Evolutionary conservation across 2,329 filamentous ascomycete genomes (phyloP), one percentile per base, ranked within the genome.

Genomic region (Dichotomopilus funicola): DNA sequence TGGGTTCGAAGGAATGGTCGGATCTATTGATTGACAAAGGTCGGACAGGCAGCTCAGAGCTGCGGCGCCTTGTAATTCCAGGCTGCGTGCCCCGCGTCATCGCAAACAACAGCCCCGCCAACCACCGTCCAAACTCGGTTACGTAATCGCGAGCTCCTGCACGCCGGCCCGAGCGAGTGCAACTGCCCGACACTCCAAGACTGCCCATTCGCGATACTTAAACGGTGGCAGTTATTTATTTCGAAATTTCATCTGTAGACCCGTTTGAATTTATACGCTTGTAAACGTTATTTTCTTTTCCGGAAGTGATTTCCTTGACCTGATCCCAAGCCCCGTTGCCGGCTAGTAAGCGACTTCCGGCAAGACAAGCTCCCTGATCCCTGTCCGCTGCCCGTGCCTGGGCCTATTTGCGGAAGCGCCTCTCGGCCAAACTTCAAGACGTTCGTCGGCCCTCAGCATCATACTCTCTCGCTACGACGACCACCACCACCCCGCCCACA

Each of bases 81-180:
- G 34, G 13, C 19, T 27, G 40, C 4, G 4, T 56, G 54, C 50
- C 49, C 49, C 54, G 54, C 54, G 49, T 53, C 46, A 42, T 49
- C 27, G 44, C 52, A 33, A 33, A 31, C 27, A 6, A 19, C 12
- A 37, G 54, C 54, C 50, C 49, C 49, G 50, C 54, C 54, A 53
- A 49, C 38, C 8, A 11, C 34, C 46, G 40, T 13, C 6, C 5
- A 12, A 48, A 43, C 27, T 41, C 34, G 11, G n/a, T 51, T 49
- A 51, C 12, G 36, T 52, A 45, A 51, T 55, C 35, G 19, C 40
- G 13, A 12, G 6, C 6, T 5, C 40, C 10, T 7, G 6, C 6
- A 42, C 11, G 40, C 19, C 19, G 19, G 19, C 19, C 19, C 19
- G 19, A 27, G 19, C 19, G 19, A 27, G 19, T 27, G 19, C 19